Evolutionary conservation across 306 rosid species (phyloP), one percentile per base, ranked within the genome.

Genomic region (Lathyrus sativus): DNA sequence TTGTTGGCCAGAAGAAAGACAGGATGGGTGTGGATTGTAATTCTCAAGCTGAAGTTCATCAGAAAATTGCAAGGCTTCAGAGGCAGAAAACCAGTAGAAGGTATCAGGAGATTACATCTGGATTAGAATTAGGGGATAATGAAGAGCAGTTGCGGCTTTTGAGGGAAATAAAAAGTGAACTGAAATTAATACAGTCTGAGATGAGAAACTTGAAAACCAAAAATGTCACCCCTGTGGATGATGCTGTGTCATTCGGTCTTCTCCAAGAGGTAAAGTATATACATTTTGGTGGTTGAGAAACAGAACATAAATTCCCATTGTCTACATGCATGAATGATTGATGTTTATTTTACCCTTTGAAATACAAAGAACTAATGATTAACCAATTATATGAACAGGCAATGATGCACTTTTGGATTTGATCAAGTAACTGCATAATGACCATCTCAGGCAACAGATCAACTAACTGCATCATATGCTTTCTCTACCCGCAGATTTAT

Each of bases 361-460:
- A 45, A 28, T 29, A 56, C 39, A 13, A 38, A 55, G 9, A 48
- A 29, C 31, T 71, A 67, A 70, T 68, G 43, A 62, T 15, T 50
- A 5, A 12, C 4, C 50, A 54, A 31, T 67, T 79, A 51, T 63
- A 45, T 82, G 85, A 60, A 74, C 96, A 95, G 97, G 99, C 97
- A 80, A 84, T 95, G 99, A 77, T 87, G 66, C 78, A 88, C 79
- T 88, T 85, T 66, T 95, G 99, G 99, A 58, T 90, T 37, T 90
- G 81, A 92, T 77, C 51, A 51, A 74, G 74, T 71, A 63, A 58
- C 74, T 72, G 31, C 59, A 33, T 54, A 65, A 58, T 29, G 72
- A 24, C 49, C 53, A 53, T 39, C 73, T 68, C 67, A 73, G n/a
- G 38, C 1, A 59, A 72, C 71, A 45, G 28, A 39, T 31, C 35